A percentile compares a stretch with the other conserved stretches of the same genome.
These are phyloP conservation scores for Sequoiadendron giganteum DNA, from an alignment of 75 land plant species.

Conservation along the genomic window DNA sequence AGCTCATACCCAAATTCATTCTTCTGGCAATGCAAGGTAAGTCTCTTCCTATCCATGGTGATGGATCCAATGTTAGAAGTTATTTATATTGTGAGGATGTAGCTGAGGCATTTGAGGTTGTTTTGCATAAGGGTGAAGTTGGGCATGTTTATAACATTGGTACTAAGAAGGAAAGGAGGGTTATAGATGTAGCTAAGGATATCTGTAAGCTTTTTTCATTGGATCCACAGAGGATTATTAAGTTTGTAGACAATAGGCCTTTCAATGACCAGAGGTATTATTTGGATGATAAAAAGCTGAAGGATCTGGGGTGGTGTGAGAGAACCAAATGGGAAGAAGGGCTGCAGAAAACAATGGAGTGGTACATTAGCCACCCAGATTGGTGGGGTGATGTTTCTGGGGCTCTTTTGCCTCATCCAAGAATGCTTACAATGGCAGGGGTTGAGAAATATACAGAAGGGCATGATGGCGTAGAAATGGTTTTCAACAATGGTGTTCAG, in stretches of 20 bases:
- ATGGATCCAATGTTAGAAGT: constrained; percentile 73
- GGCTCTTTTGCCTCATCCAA: constrained; percentile 65
- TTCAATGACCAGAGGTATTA: constrained; percentile 79
- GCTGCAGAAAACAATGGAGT: constrained; percentile 61
- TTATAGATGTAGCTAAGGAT: constrained; percentile 71
- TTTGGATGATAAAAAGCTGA: constrained; percentile 61
- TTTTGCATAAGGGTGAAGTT: constrained; percentile 64
- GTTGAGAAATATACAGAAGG: constrained; percentile 27
- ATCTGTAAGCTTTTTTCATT: constrained; percentile 58
- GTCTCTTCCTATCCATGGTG: constrained; percentile 69
- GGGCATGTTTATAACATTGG: constrained; percentile 84
- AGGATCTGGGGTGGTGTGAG: constrained; percentile 65
- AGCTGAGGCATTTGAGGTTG: constrained; percentile 72
- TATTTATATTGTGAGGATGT: constrained; percentile 76
- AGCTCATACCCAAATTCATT: constrained; percentile 74
- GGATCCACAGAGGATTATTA: constrained; percentile 45
- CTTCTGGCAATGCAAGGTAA: constrained; percentile 69
- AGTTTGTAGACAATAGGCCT: constrained; percentile 71
- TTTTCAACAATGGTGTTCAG: not conserved
- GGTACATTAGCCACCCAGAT: constrained; percentile 55
- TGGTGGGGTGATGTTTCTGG: constrained; percentile 89
- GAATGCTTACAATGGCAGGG: constrained; percentile 64
- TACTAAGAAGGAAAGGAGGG: constrained; percentile 70
- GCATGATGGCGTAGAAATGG: not conserved
- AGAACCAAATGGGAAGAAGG: constrained; percentile 70